Conservation (phyloP, 78 protist genomes). For the Cavenderia fasciculata region DNA sequence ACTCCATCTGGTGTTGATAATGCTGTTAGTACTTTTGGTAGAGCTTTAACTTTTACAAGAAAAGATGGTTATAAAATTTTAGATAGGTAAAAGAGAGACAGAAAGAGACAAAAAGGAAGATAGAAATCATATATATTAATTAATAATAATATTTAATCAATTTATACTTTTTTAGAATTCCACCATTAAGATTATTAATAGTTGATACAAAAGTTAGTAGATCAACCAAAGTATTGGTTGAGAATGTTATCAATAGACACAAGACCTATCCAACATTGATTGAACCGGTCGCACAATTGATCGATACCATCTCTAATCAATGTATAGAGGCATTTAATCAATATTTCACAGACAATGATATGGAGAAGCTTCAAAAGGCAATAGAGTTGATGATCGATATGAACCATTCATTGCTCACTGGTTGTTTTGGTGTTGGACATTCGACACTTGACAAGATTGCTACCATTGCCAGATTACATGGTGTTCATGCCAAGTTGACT, state of each 20-base stretch:
- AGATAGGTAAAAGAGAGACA: no score
- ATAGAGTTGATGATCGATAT: constrained; percentile 69
- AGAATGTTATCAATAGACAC: constrained; percentile 23
- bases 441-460: constrained; percentile 26
- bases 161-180: constrained; percentile 3
- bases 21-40: constrained; percentile 76
- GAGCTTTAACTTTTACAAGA: constrained; percentile 61
- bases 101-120: no score
- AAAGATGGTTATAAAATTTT: constrained; percentile 28
- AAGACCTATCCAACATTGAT: constrained; percentile 15
- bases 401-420: constrained; percentile 51
- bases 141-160: no score
- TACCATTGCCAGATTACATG: constrained; percentile 12
- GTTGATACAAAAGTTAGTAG: constrained; percentile 51
- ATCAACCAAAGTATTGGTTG: constrained; percentile 57
- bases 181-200: constrained; percentile 43
- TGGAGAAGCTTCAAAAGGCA: constrained; percentile 21
- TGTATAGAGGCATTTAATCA: constrained; percentile 10
- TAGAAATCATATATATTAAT: no score
- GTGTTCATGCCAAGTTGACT: constrained; percentile 74
- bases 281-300: constrained; percentile 51
- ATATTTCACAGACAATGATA: constrained; percentile 15
- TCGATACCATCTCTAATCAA: constrained; percentile 39
- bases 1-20: constrained; percentile 87
- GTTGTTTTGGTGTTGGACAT: constrained; percentile 78